These are phyloP conservation scores for Ophiocordyceps sinensis DNA, from an alignment of 2,329 filamentous ascomycete genomes.

Conservation along the genomic window DNA sequence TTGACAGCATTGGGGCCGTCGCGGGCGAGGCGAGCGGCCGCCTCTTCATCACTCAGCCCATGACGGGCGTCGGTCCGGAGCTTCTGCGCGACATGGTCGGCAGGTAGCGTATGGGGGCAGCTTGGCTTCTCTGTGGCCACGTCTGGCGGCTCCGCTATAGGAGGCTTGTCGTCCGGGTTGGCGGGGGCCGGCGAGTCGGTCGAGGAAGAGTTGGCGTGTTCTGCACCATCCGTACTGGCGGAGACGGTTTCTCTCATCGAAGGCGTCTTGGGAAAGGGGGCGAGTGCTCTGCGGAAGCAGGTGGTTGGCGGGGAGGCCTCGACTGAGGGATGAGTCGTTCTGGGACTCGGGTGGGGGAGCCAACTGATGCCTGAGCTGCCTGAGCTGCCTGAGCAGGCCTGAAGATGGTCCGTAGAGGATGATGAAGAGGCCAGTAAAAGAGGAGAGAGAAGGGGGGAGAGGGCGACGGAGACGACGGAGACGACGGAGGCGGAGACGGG, in stretches of 20 bases:
- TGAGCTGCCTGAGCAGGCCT: too few species aligned
- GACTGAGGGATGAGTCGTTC: not conserved
- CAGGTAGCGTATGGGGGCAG: constrained; percentile 21
- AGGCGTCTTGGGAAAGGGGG: constrained; percentile 13
- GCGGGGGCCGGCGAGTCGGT: constrained; percentile 21
- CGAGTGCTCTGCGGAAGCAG: not conserved
- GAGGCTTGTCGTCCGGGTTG: constrained; percentile 20
- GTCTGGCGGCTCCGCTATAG: constrained; percentile 22
- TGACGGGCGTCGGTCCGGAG: constrained; percentile 31
- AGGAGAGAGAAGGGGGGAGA: too few species aligned
- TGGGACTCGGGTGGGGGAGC: too few species aligned
- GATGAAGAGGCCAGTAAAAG: too few species aligned
- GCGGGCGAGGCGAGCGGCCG: constrained; percentile 46
- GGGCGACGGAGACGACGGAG: too few species aligned
- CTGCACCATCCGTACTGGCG: constrained; percentile 25
- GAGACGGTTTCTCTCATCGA: constrained; percentile 27
- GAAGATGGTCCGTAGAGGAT: too few species aligned
- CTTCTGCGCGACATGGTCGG: constrained; percentile 17
- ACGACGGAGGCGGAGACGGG: too few species aligned
- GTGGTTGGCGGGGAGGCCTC: not conserved
- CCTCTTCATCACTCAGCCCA: constrained; percentile 51
- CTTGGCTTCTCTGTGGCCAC: constrained; percentile 20
- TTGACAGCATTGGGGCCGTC: constrained; percentile 60
- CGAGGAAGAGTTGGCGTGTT: constrained; percentile 21
- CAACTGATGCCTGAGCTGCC: too few species aligned